Base-by-base conservation (phyloP, 768 basidiomycete species). In the Dendrothele bispora region DNA sequence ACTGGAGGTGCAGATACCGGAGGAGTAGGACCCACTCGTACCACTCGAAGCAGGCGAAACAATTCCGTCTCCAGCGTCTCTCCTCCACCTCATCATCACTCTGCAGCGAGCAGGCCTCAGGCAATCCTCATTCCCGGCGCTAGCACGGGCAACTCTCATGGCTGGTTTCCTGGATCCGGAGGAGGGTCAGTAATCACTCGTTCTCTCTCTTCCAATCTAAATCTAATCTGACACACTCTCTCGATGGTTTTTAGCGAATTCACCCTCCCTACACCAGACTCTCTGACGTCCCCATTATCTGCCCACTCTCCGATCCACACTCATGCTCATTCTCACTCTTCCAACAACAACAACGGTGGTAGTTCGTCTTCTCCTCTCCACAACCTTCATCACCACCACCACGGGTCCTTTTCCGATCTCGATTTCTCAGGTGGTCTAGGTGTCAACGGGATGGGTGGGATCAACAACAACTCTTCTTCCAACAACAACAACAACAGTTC, bases 111-210 rank as follows among this genome's bases (percentile, higher is more conserved):
- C 11, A 70, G 79, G 18, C 83, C 84, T 0, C 82, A 84, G 54
- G 84, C 84, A 8, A 88, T 90, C 60, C 69, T 87, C 41, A 89
- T 89, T 55, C 88, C 84, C 6, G 66, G 73, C 17, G 63, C 69
- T 18, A 59, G 49, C 32, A 54, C n/a, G n/a, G n/a, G n/a, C n/a
- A n/a, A 60, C 4, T 52, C 55, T 34, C 43, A 52, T 39, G 55
- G 60, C n/a, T 32, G 30, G 30, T 32, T 32, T 32, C 10, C 10
- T 32, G 30, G 30, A n/a, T 32, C 30, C n/a, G 30, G 30, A 32
- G 10, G 10, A n/a, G n/a, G 30, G 30, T 32, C 10, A 18, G 22
- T 5, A 26, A 27, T 17, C 46, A 32, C 44, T 40, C 20, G 35
- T 45, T 15, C 38, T 44, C 14, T 51, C 25, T 20, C 21, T n/a